These are phyloP conservation scores for Chloranthus sessilifolius DNA, from an alignment of 164 flowering plant genomes.

Conservation along the genomic window DNA sequence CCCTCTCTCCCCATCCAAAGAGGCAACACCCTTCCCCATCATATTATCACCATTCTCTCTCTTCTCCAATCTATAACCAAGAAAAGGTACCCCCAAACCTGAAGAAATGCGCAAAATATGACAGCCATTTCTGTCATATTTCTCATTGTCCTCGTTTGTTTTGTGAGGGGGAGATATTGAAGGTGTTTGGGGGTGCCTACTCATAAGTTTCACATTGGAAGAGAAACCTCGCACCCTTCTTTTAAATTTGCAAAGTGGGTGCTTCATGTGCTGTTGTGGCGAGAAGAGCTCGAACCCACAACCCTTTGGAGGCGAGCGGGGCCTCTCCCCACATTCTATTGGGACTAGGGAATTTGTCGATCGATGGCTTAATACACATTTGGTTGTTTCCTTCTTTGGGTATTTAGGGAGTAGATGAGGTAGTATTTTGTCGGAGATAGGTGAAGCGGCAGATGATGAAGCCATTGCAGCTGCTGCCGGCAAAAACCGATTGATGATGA, in stretches of 20 bases:
- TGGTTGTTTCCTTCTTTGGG: not conserved
- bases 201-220: slow-evolving; percentile 12
- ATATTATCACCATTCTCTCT: too few relatives aligned
- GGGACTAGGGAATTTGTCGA: not conserved
- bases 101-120: too few relatives aligned
- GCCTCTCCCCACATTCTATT: not conserved
- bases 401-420: not conserved
- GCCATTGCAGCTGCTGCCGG: slow-evolving; percentile 67
- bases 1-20: too few relatives aligned
- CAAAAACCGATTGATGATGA: slow-evolving; percentile 59
- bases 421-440: not conserved
- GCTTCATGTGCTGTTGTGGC: slow-evolving; percentile 50
- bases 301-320: slow-evolving; percentile 23
- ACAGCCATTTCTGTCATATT: too few relatives aligned
- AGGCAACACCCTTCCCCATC: too few relatives aligned
- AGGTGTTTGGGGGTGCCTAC: too few relatives aligned
- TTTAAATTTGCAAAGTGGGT: slow-evolving; percentile 39
- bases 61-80: too few relatives aligned
- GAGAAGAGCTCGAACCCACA: slow-evolving; percentile 44
- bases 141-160: too few relatives aligned
- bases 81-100: too few relatives aligned
- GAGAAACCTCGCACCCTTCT: slow-evolving; percentile 26
- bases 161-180: too few relatives aligned
- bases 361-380: not conserved
- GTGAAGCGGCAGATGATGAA: slow-evolving; percentile 16